Conservation (phyloP, 2,329 filamentous ascomycete genomes). For the Phoma herbarum region DNA sequence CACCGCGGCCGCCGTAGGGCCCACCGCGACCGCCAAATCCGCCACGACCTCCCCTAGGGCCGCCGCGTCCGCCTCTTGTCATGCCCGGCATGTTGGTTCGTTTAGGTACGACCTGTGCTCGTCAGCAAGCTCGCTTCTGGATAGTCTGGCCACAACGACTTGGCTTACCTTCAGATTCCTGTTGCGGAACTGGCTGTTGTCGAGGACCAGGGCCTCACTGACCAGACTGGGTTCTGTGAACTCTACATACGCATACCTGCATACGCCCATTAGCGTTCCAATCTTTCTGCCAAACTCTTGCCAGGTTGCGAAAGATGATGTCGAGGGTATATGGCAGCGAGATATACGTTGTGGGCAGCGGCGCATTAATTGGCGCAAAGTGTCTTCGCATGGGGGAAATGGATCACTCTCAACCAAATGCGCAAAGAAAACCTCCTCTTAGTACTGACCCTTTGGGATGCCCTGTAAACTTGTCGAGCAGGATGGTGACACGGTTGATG, state of each 20-base stretch:
- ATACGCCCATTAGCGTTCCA: constrained; percentile 59
- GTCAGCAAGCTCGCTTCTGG: constrained; percentile 14
- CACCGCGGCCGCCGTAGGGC: constrained; percentile 53
- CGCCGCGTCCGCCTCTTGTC: constrained; percentile 76
- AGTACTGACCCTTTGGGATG: constrained; percentile 94
- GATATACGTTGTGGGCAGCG: neutral
- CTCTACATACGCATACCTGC: constrained; percentile 97
- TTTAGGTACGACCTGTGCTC: constrained; percentile 78
- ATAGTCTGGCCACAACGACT: neutral
- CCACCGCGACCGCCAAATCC: constrained; percentile 59
- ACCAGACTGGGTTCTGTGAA: constrained; percentile 95
- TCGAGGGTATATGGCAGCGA: constrained; percentile 3
- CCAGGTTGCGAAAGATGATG: constrained; percentile 62
- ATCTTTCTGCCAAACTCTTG: constrained; percentile 64
- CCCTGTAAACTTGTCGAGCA: constrained; percentile 97
- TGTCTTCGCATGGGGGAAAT: neutral
- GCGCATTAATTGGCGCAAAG: constrained; percentile 16
- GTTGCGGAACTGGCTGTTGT: constrained; percentile 95
- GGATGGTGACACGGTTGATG: constrained; percentile 97
- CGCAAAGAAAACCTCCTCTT: constrained; percentile 52
- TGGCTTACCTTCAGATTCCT: constrained; percentile 86
- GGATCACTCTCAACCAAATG: constrained; percentile 16
- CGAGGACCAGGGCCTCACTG: constrained; percentile 90
- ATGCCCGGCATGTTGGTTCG: constrained; percentile 96
- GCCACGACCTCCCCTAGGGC: constrained; percentile 62